Evolutionary conservation across 2,329 filamentous ascomycete species (phyloP).

Genomic region (Colletotrichum limetticola): DNA sequence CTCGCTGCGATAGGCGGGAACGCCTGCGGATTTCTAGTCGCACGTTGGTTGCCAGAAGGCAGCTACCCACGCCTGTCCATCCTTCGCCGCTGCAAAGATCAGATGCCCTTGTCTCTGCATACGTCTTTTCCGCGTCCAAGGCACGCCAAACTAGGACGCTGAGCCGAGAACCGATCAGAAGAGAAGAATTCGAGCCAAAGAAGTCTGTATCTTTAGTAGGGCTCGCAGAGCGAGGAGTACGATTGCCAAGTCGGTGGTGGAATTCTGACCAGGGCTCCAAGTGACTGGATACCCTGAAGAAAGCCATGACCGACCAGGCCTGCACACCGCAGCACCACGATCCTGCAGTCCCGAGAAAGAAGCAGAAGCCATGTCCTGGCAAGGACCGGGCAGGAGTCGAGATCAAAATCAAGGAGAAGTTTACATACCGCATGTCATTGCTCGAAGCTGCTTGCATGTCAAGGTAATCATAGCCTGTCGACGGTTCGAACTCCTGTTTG

Average conservation of each 20-base stretch:
- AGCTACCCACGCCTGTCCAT: slow-evolving; percentile 46
- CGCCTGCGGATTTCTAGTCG: slow-evolving; percentile 46
- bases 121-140: neutral
- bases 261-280: slow-evolving; percentile 2
- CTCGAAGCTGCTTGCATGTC: slow-evolving; percentile 57
- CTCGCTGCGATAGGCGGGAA: slow-evolving; percentile 47
- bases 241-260: slow-evolving; percentile 7
- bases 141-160: neutral
- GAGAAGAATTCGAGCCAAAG: slow-evolving; percentile 1
- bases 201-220: neutral
- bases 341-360: slow-evolving; percentile 7
- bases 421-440: slow-evolving; percentile 66
- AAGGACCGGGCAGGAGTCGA: neutral
- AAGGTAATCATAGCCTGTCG: slow-evolving; percentile 66
- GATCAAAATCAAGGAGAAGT: slow-evolving; percentile 34
- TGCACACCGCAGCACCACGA: neutral
- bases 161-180: slow-evolving; percentile 4
- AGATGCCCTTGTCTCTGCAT: slow-evolving; percentile 14
- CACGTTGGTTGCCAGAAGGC: slow-evolving; percentile 46
- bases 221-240: neutral
- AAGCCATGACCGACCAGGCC: slow-evolving; percentile 29
- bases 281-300: slow-evolving; percentile 16
- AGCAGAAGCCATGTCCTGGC: neutral
- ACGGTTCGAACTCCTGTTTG: slow-evolving; percentile 66
- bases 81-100: neutral